Conservation (phyloP, 2,329 filamentous ascomycete genomes). For the Calonectria pauciramosa region DNA sequence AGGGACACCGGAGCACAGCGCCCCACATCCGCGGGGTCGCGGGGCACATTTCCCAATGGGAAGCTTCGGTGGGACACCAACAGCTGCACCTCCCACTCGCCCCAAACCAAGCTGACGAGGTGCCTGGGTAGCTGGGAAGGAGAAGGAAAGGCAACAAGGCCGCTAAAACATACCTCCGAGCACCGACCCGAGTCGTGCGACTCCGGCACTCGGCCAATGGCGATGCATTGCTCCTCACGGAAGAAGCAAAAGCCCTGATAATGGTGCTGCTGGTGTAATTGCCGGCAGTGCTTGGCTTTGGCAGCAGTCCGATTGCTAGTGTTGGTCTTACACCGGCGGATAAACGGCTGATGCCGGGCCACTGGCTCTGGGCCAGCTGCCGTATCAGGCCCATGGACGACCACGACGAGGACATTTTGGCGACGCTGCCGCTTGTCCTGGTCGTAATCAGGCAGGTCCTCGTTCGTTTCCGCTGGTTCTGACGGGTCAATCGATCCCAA, state of each 20-base stretch:
- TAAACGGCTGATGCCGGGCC: constrained; percentile 40
- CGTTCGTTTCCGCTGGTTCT: constrained; percentile 15
- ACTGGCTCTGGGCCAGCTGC: constrained; percentile 44
- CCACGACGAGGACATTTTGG: constrained; percentile 39
- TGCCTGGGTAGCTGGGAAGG: not conserved
- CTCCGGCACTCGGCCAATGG: constrained; percentile 5
- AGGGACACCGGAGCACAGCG: not conserved
- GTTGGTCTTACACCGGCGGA: constrained; percentile 29
- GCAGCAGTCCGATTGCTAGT: constrained; percentile 13
- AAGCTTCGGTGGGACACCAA: constrained; percentile 6
- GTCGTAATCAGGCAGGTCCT: constrained; percentile 45
- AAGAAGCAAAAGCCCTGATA: constrained; percentile 24
- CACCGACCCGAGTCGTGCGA: constrained; percentile 35
- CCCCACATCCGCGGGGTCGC: constrained; percentile 25
- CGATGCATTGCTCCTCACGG: constrained; percentile 21
- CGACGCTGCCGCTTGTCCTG: constrained; percentile 33
- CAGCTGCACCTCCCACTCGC: not conserved
- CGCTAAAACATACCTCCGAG: constrained; percentile 46
- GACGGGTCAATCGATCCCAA: constrained; percentile 2
- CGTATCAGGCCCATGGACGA: constrained; percentile 47
- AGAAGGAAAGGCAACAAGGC: not conserved
- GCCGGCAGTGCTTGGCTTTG: not conserved
- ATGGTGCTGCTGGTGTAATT: constrained; percentile 3
- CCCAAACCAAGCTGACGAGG: not conserved
- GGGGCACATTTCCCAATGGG: constrained; percentile 29